Conservation (phyloP, 305 asterid species). For the Fraxinus paxiana region DNA sequence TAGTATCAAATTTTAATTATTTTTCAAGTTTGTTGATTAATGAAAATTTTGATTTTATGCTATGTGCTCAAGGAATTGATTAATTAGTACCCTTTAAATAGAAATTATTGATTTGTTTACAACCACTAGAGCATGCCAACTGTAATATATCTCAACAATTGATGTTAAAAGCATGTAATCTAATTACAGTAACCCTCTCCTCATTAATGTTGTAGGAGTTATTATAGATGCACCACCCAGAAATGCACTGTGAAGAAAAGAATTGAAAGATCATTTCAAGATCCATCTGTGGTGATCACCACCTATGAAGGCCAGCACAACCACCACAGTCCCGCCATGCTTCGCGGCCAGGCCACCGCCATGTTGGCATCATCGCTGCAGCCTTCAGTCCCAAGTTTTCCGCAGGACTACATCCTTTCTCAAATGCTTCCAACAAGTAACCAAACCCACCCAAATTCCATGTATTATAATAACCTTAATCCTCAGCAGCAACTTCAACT, state of each 20-base stretch:
- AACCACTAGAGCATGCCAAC: not conserved
- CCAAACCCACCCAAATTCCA: conserved; percentile 8
- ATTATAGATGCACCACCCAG: conserved; percentile 66
- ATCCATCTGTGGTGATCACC: conserved; percentile 67
- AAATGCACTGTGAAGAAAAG: conserved; percentile 70
- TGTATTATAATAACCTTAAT: conserved; percentile 19
- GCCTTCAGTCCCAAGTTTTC: conserved; percentile 23
- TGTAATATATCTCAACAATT: not conserved
- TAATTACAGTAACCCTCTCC: not conserved
- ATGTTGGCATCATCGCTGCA: conserved; percentile 36
- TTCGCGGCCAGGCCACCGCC: conserved; percentile 50
- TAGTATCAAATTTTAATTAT: not conserved
- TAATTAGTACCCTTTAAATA: not conserved
- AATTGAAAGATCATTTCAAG: conserved; percentile 61
- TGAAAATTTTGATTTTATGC: not conserved
- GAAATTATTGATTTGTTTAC: not conserved
- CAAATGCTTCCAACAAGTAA: conserved; percentile 24
- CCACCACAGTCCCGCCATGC: conserved; percentile 70
- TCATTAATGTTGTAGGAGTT: conserved; percentile 41
- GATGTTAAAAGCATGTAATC: not conserved
- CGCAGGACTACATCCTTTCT: conserved; percentile 30
- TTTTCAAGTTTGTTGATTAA: not conserved
- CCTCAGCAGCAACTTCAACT: conserved; percentile 22
- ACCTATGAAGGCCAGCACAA: conserved; percentile 83
- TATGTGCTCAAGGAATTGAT: not conserved